A percentile compares a stretch with the other conserved stretches of the same genome.
These are phyloP conservation scores for Pythium brachiatum DNA, from an alignment of 352 stramenopile species.

Conservation along the genomic window DNA sequence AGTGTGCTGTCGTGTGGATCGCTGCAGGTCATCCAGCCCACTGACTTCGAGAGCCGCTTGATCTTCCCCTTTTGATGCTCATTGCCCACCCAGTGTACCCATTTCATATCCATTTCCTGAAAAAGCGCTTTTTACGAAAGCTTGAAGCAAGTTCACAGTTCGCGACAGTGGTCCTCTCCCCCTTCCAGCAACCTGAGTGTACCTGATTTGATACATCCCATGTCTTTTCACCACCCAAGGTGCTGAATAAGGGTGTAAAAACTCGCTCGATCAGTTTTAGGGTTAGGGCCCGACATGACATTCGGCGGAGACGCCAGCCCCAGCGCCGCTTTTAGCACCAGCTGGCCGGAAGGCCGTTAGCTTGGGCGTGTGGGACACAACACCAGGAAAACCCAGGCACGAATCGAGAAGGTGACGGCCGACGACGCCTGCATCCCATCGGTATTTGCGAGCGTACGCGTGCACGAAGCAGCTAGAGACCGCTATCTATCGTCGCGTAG, in stretches of 20 bases:
- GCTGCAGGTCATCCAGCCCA: slow-evolving; percentile 47
- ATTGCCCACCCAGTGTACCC: neutral
- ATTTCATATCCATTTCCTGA: slow-evolving; percentile 1
- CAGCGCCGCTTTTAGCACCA: slow-evolving; percentile 2
- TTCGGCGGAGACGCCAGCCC: slow-evolving; percentile 13
- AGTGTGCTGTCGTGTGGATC: too few species aligned
- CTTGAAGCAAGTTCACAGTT: neutral
- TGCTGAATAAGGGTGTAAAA: slow-evolving; percentile 3
- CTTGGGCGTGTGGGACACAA: neutral
- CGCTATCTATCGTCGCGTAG: neutral
- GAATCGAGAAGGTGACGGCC: neutral
- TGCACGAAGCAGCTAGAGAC: neutral
- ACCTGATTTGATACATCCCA: neutral
- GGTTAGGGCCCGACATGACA: slow-evolving; percentile 6
- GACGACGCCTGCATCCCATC: neutral
- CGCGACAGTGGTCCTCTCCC: neutral
- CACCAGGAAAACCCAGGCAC: neutral
- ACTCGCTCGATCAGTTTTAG: neutral
- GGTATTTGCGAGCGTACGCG: neutral
- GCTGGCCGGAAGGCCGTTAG: neutral
- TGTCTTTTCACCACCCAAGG: neutral
- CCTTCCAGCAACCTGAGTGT: slow-evolving; percentile 4
- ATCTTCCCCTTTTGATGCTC: slow-evolving; percentile 48
- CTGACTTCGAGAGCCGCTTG: slow-evolving; percentile 59
- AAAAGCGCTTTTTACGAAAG: slow-evolving; percentile 16